These are phyloP conservation scores for Endotrypanum monterogeii DNA, from an alignment of 208 protist genomes.

Conservation along the genomic window DNA sequence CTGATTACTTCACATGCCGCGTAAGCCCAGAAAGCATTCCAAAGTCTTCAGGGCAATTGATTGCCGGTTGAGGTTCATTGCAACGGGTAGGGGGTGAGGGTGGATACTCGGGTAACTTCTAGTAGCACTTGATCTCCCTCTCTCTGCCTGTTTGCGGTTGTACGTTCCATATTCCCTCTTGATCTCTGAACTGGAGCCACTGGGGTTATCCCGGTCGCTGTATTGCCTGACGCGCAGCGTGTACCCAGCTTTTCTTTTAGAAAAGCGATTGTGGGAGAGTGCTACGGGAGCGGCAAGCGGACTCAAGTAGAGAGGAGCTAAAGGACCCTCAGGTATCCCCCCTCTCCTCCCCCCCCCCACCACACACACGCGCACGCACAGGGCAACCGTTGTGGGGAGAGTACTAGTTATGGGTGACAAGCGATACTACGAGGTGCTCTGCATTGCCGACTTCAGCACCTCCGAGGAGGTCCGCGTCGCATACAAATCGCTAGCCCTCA, in stretches of 20 bases:
- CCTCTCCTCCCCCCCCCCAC: background rate
- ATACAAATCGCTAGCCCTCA: slow-evolving; percentile 93
- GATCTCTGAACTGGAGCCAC: background rate
- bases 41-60: too few relatives aligned
- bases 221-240: background rate
- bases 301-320: background rate
- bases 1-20: background rate
- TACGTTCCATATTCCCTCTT: background rate
- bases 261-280: background rate
- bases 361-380: too few relatives aligned
- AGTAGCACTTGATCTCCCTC: too few relatives aligned
- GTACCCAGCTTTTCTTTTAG: background rate
- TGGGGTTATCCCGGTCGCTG: background rate
- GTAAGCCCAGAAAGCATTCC: too few relatives aligned
- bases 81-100: too few relatives aligned
- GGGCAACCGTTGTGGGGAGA: too few relatives aligned
- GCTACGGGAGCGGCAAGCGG: background rate
- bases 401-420: slow-evolving; percentile 7
- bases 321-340: background rate
- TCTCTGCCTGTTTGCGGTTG: background rate
- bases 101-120: too few relatives aligned
- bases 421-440: slow-evolving; percentile 86
- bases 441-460: slow-evolving; percentile 82
- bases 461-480: slow-evolving; percentile 89
- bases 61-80: too few relatives aligned